Percentiles rank a stretch among this genome's conserved stretches.
Conservation (phyloP, 495 filamentous ascomycete species). For the Sporormia fimetaria region DNA sequence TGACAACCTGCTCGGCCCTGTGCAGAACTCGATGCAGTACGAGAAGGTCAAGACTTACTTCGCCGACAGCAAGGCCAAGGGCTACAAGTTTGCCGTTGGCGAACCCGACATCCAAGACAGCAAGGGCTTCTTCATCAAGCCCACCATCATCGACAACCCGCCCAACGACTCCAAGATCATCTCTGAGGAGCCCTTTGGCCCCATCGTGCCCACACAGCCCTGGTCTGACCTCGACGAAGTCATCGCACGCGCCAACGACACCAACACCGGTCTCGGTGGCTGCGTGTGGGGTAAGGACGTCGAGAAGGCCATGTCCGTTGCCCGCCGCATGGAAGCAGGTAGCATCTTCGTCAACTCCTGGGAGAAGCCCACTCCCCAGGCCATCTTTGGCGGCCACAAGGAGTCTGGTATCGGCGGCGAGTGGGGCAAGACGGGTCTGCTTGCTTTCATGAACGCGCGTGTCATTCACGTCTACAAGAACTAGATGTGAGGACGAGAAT, state of each 20-base stretch:
- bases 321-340: constrained; percentile 37
- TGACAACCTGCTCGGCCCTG: constrained; percentile 31
- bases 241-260: constrained; percentile 40
- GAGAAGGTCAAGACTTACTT: constrained; percentile 37
- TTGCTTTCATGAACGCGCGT: constrained; percentile 50
- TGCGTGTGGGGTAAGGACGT: constrained; percentile 42
- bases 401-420: constrained; percentile 53
- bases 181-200: constrained; percentile 40
- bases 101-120: constrained; percentile 31
- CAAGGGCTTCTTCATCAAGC: constrained; percentile 44
- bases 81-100: constrained; percentile 36
- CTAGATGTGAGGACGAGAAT: no score
- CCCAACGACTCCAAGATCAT: constrained; percentile 41
- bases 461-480: constrained; percentile 34
- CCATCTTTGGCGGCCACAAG: constrained; percentile 54
- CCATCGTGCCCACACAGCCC: constrained; percentile 39
- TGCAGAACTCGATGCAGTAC: constrained; percentile 47
- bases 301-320: constrained; percentile 35
- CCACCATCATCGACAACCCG: constrained; percentile 50
- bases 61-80: constrained; percentile 34
- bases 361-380: constrained; percentile 39
- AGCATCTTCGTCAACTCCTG: constrained; percentile 36
- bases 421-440: constrained; percentile 40
- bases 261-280: constrained; percentile 39
- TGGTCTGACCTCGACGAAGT: constrained; percentile 44